Evolutionary conservation across 345 rosid genomes (phyloP), one percentile per base, ranked within the genome.

Genomic region (Gossypium longicalyx): DNA sequence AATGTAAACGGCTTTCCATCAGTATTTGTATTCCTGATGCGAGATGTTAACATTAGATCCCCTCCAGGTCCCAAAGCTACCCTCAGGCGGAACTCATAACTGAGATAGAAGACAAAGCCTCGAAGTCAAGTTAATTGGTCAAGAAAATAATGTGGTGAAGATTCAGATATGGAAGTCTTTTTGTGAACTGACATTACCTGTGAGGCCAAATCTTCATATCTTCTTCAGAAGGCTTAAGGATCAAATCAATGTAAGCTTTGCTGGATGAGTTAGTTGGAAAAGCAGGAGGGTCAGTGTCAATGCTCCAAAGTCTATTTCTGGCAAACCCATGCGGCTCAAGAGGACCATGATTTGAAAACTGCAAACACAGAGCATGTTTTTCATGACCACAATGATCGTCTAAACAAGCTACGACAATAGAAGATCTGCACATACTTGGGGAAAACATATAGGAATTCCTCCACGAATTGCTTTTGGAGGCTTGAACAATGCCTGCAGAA

Each of bases 391-490:
- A 17, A 67, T 59, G 70, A 84, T 75, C 52, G 52, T 54, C 53
- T 81, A 74, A 78, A 66, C 63, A 71, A 58, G 49, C 67, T 80
- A 72, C 48, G 56, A 57, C 29, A 59, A 72, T 62, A 27, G 69
- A 44, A 66, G 73, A 72, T 62, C 74, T 76, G 73, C 72, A 83
- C 85, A 70, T 78, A 90, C 98, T 83, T 94, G 97, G 64, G 98
- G 97, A 81, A 94, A 94, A 83, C 98, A 94, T 63, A 94, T 77
- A 1, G 98, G 98, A 76, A 94, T 94, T 60, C 98, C 98, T 82
- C 98, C 98, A 69, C 97, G 97, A 70, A 94, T 91, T 57, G 97
- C 90, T 81, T 91, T 94, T 27, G 97, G 90, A 58, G 97, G 91
- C 81, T 86, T 86, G 84, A 89, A 92, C 48, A 80, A 75, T 53